phyloP scores from a whole-genome alignment of 2,329 filamentous ascomycete species.

The Aquanectria penicillioides region DNA sequence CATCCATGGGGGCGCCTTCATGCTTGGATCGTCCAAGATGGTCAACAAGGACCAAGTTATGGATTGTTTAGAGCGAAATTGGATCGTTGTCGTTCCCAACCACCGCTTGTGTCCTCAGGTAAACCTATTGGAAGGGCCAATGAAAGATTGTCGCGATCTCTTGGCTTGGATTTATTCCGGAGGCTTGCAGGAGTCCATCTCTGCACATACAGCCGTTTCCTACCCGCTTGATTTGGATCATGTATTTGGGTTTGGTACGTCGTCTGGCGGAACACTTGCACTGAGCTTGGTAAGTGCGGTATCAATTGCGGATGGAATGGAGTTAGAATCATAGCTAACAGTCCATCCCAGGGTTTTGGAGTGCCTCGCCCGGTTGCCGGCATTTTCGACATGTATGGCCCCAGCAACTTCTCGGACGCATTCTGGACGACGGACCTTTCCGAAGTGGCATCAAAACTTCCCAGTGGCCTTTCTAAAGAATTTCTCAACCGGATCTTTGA shows the following conservation, averaged over 20 bases:
- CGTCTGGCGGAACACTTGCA: slow-evolving; percentile 48
- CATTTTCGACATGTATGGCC: slow-evolving; percentile 55
- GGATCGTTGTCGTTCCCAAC: slow-evolving; percentile 19
- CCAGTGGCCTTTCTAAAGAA: slow-evolving; percentile 32
- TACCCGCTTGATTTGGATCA: slow-evolving; percentile 41
- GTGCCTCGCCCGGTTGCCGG: slow-evolving; percentile 48
- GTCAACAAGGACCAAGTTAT: slow-evolving; percentile 21
- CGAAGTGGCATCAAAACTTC: slow-evolving; percentile 41
- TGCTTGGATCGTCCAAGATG: slow-evolving; percentile 18
- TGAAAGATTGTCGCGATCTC: slow-evolving; percentile 47
- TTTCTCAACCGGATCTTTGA: slow-evolving; percentile 50
- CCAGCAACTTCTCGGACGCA: slow-evolving; percentile 49
- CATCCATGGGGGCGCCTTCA: slow-evolving; percentile 20
- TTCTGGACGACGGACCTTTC: slow-evolving; percentile 50
- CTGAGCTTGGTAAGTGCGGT: slow-evolving; percentile 47
- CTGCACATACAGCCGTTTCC: background rate
- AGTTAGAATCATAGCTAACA: background rate
- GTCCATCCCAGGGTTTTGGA: slow-evolving; percentile 46
- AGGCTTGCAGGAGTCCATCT: slow-evolving; percentile 37
- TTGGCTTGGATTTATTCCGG: slow-evolving; percentile 48
- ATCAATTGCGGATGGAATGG: background rate
- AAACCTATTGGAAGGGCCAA: slow-evolving; percentile 44
- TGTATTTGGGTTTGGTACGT: slow-evolving; percentile 50
- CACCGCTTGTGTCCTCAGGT: slow-evolving; percentile 47
- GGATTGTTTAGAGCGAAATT: slow-evolving; percentile 7